Conservation (phyloP, 2,329 filamentous ascomycete species). For the Aphanocladium album region DNA sequence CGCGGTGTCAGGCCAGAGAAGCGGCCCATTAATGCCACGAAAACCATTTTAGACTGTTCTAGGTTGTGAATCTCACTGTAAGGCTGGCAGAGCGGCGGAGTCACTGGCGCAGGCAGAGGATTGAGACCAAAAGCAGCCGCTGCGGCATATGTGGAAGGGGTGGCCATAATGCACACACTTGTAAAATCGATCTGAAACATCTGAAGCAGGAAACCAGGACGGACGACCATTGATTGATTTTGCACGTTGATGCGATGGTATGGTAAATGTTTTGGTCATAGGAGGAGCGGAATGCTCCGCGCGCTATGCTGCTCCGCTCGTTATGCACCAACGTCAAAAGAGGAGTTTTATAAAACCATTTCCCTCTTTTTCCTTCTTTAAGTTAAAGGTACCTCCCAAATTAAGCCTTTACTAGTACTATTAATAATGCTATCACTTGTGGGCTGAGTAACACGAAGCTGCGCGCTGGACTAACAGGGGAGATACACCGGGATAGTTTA, state of each 20-base stretch:
- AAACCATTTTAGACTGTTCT: too few species aligned
- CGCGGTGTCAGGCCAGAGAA: too few species aligned
- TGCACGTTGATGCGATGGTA: not conserved
- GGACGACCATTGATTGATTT: not conserved
- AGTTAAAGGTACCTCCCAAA: too few species aligned
- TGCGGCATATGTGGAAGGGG: not conserved
- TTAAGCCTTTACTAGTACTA: too few species aligned
- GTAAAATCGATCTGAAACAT: not conserved
- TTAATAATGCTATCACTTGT: too few species aligned
- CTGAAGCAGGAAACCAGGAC: not conserved
- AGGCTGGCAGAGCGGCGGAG: not conserved
- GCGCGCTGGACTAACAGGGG: too few species aligned
- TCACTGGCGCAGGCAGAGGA: not conserved
- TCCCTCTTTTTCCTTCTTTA: too few species aligned
- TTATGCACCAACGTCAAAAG: not conserved
- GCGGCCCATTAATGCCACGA: too few species aligned
- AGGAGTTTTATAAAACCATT: too few species aligned
- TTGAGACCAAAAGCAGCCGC: not conserved
- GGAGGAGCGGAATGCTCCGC: not conserved
- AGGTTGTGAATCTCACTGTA: too few species aligned
- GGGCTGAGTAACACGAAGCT: too few species aligned
- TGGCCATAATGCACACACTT: not conserved
- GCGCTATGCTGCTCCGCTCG: not conserved
- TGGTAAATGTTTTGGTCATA: not conserved
- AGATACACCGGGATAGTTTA: too few species aligned